These are phyloP conservation scores for Cryphonectria naterciae DNA, from an alignment of 2,329 filamentous ascomycete species.

Conservation along the genomic window DNA sequence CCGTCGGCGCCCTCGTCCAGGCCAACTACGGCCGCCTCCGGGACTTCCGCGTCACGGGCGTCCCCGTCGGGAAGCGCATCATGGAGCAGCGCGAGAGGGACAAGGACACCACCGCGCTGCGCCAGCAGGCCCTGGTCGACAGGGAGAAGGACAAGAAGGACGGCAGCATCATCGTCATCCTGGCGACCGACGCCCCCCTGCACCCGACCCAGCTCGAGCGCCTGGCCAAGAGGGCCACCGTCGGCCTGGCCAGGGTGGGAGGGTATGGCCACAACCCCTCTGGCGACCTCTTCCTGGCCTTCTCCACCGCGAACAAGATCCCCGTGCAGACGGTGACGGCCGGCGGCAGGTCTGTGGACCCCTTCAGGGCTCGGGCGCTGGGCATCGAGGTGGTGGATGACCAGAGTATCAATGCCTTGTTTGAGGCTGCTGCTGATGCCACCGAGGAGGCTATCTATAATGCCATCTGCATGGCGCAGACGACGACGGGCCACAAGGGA, in stretches of 20 bases:
- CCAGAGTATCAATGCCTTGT: slow-evolving; percentile 62
- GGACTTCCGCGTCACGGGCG: slow-evolving; percentile 62
- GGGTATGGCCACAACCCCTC: slow-evolving; percentile 65
- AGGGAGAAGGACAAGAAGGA: slow-evolving; percentile 57
- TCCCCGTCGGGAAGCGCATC: slow-evolving; percentile 64
- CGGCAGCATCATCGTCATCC: slow-evolving; percentile 63
- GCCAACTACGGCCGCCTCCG: slow-evolving; percentile 65
- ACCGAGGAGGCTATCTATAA: slow-evolving; percentile 71
- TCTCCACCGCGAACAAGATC: slow-evolving; percentile 63
- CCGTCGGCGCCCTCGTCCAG: slow-evolving; percentile 65
- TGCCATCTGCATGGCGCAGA: slow-evolving; percentile 63
- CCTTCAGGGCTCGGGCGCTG: slow-evolving; percentile 43
- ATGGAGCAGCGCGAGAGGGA: slow-evolving; percentile 44
- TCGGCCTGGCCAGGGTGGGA: slow-evolving; percentile 64
- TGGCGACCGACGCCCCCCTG: slow-evolving; percentile 53
- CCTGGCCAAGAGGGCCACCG: slow-evolving; percentile 48
- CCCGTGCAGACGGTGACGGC: slow-evolving; percentile 47
- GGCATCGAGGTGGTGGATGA: slow-evolving; percentile 57
- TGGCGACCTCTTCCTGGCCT: slow-evolving; percentile 69
- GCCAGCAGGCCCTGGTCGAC: slow-evolving; percentile 36
- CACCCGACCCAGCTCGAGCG: slow-evolving; percentile 43
- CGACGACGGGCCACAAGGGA: slow-evolving; percentile 58
- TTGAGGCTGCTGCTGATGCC: slow-evolving; percentile 64
- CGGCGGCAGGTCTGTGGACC: slow-evolving; percentile 41
- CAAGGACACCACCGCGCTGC: slow-evolving; percentile 31